phyloP scores from a whole-genome alignment of 129 eudicot genomes.

The Lonicera japonica region DNA sequence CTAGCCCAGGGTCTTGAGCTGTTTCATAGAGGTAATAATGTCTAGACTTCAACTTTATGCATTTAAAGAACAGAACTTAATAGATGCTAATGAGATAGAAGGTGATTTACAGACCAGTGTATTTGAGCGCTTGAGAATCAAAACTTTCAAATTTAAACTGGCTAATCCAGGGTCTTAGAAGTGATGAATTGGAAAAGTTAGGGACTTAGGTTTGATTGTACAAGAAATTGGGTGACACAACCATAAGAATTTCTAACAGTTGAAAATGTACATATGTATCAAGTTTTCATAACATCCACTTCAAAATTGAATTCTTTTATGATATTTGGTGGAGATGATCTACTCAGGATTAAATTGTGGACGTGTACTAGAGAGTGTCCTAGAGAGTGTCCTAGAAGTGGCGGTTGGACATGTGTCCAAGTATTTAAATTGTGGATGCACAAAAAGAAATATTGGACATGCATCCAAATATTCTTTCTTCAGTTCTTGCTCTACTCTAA shows the following conservation, averaged over 20 bases:
- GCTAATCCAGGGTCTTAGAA: neutral
- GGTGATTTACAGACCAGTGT: neutral
- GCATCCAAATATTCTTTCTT: neutral
- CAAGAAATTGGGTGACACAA: too few relatives aligned
- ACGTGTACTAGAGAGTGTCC: too few relatives aligned
- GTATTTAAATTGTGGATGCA: too few relatives aligned
- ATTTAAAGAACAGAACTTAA: neutral
- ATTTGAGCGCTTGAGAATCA: neutral
- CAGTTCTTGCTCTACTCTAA: neutral
- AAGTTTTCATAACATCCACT: too few relatives aligned
- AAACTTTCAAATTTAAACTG: too few relatives aligned
- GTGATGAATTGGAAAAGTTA: neutral
- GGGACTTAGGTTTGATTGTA: too few relatives aligned
- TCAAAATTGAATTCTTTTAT: too few relatives aligned
- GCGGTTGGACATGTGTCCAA: neutral
- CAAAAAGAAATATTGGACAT: neutral
- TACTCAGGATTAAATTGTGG: too few relatives aligned
- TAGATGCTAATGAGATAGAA: too few relatives aligned
- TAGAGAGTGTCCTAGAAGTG: neutral
- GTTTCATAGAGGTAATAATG: slow-evolving; percentile 52
- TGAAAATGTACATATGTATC: too few relatives aligned
- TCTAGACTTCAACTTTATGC: neutral
- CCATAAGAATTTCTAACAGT: too few relatives aligned
- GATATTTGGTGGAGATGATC: too few relatives aligned
- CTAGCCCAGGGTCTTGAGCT: slow-evolving; percentile 68